A percentile compares a stretch with the other conserved stretches of the same genome.
phyloP scores from a whole-genome alignment of 768 basidiomycete species.

The Roridomyces roridus region DNA sequence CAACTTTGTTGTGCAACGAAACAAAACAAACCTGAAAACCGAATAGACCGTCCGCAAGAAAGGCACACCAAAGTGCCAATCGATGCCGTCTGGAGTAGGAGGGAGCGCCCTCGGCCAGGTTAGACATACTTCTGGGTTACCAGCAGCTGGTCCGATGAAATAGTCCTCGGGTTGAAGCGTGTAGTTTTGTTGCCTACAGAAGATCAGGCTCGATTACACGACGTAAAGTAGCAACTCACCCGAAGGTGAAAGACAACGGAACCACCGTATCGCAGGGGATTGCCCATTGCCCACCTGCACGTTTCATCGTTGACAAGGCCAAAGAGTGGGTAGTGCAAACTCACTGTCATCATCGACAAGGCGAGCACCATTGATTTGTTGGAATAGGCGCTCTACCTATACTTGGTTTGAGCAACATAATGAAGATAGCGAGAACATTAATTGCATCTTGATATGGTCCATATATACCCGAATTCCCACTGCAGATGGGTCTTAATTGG shows the following conservation, averaged over 20 bases:
- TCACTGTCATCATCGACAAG: conserved; percentile 67
- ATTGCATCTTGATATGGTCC: conserved; percentile 82
- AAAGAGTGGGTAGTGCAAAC: too few relatives aligned
- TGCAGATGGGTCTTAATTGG: conserved; percentile 30
- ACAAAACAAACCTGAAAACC: conserved; percentile 63
- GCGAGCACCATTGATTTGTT: conserved; percentile 66
- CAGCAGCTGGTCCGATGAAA: conserved; percentile 70
- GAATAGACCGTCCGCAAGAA: conserved; percentile 82
- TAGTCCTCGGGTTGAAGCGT: conserved; percentile 78
- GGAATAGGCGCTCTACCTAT: conserved; percentile 72
- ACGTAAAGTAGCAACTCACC: conserved; percentile 45
- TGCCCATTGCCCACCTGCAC: conserved; percentile 71
- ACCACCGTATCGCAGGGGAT: conserved; percentile 70
- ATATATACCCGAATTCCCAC: conserved; percentile 74
- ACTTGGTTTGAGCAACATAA: conserved; percentile 7
- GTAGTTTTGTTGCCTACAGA: conserved; percentile 53
- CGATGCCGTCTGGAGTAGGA: conserved; percentile 76
- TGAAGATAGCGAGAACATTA: not conserved
- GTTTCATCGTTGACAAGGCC: not conserved
- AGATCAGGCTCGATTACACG: conserved; percentile 1
- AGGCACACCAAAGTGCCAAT: conserved; percentile 80
- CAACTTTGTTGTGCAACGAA: not conserved
- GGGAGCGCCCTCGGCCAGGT: conserved; percentile 74
- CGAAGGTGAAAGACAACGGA: conserved; percentile 71
- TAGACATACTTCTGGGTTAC: conserved; percentile 71